phyloP scores from a whole-genome alignment of 441 rosid genomes.

The Eruca vesicaria region DNA sequence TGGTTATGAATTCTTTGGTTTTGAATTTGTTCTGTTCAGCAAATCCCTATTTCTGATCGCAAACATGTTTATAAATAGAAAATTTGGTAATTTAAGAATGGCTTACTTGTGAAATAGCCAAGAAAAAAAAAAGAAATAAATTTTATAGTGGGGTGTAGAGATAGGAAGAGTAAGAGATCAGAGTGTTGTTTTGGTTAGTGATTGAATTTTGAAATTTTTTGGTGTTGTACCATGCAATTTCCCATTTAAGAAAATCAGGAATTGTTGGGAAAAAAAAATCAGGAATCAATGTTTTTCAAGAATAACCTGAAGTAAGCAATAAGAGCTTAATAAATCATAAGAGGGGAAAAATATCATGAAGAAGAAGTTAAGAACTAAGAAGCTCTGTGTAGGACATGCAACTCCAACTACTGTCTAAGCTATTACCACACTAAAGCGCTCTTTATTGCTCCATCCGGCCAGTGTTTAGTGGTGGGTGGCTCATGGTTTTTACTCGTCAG shows the following conservation, averaged over 20 bases:
- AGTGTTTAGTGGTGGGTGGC: neutral
- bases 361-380: neutral
- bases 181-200: no score
- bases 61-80: neutral
- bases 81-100: no score
- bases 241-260: no score
- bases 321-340: neutral
- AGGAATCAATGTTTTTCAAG: neutral
- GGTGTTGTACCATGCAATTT: no score
- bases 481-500: constrained; percentile 59
- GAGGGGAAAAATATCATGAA: neutral
- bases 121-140: no score
- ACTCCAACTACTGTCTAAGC: neutral
- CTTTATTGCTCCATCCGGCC: neutral
- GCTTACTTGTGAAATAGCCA: no score
- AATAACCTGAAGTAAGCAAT: neutral
- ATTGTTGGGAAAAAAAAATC: neutral
- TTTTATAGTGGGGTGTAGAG: no score
- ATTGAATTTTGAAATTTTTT: no score
- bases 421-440: neutral
- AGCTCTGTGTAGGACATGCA: neutral
- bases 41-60: neutral
- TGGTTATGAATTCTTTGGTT: no score
- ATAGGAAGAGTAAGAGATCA: no score
- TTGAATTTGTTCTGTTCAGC: neutral